Evolutionary conservation across 768 basidiomycete species (phyloP).

Genomic region (Tulasnella sp.): DNA sequence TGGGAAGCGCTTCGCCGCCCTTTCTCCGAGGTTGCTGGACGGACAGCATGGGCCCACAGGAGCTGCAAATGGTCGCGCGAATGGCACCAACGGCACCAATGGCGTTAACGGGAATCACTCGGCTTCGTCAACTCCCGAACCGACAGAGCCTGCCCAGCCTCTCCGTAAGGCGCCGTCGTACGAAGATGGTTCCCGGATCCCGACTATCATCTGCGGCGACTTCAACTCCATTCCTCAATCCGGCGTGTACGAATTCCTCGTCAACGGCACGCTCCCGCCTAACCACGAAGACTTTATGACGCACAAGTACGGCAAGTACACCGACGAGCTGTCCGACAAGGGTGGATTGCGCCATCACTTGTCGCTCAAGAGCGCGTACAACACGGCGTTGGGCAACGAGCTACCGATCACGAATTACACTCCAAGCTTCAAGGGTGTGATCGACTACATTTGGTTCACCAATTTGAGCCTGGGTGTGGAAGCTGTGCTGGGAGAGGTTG

Average conservation of each 20-base stretch:
- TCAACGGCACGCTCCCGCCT: conserved; percentile 61
- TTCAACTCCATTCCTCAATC: conserved; percentile 86
- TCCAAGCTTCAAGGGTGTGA: conserved; percentile 76
- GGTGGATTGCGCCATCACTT: conserved; percentile 72
- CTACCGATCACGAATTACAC: conserved; percentile 84
- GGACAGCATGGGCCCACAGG: conserved; percentile 11
- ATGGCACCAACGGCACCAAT: conserved; percentile 1
- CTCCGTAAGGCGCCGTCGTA: conserved; percentile 64
- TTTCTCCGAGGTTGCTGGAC: conserved; percentile 54
- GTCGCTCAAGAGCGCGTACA: conserved; percentile 81
- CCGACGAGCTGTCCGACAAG: conserved; percentile 49
- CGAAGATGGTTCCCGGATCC: conserved; percentile 82
- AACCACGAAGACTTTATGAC: conserved; percentile 90
- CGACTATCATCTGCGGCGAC: conserved; percentile 88
- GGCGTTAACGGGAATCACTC: conserved; percentile 28
- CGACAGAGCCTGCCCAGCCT: conserved; percentile 38
- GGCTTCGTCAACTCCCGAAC: conserved; percentile 34
- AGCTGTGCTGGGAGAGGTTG: conserved; percentile 84
- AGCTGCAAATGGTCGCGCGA: conserved; percentile 7
- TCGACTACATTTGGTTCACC: conserved; percentile 95
- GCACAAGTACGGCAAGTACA: conserved; percentile 88
- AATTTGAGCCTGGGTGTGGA: conserved; percentile 68
- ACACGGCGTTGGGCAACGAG: conserved; percentile 44
- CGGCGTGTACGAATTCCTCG: conserved; percentile 88
- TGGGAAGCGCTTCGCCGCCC: conserved; percentile 73